Evolutionary conservation across 768 basidiomycete species (phyloP).

Genomic region (Lactarius sanguifluus): DNA sequence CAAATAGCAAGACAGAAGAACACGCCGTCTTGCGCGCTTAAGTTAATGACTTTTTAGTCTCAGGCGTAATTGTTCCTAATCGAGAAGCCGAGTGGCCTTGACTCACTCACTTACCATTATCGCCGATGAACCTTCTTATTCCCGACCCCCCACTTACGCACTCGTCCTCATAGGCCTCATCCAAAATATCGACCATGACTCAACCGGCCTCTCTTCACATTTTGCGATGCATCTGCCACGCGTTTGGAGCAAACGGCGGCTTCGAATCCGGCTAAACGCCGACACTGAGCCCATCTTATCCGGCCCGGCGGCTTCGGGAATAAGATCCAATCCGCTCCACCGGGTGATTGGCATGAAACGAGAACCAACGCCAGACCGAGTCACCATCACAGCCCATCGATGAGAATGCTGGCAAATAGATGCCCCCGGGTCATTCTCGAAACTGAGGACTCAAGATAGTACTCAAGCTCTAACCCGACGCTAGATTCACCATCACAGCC

Average conservation of each 20-base stretch:
- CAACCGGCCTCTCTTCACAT: background rate
- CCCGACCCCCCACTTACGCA: background rate
- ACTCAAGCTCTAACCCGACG: too few species aligned
- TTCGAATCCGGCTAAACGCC: background rate
- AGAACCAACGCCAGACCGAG: background rate
- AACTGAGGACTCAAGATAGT: too few species aligned
- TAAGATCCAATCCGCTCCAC: background rate
- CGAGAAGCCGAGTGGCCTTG: background rate
- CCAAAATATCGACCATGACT: background rate
- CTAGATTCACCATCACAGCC: too few species aligned
- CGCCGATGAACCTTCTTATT: background rate
- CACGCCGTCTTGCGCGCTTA: constrained; percentile 1
- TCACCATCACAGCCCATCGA: background rate
- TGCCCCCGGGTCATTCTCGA: too few species aligned
- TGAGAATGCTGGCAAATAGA: too few species aligned
- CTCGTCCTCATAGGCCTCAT: background rate
- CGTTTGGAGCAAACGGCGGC: too few species aligned
- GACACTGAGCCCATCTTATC: background rate
- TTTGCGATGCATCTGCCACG: background rate
- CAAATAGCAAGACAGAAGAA: background rate
- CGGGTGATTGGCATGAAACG: background rate
- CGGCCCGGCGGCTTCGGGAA: background rate
- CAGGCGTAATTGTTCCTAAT: background rate
- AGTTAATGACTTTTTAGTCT: background rate
- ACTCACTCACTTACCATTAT: background rate